Evolutionary conservation across 371 early-diverging fungal species (phyloP).

Genomic region (Lichtheimia ornata): DNA sequence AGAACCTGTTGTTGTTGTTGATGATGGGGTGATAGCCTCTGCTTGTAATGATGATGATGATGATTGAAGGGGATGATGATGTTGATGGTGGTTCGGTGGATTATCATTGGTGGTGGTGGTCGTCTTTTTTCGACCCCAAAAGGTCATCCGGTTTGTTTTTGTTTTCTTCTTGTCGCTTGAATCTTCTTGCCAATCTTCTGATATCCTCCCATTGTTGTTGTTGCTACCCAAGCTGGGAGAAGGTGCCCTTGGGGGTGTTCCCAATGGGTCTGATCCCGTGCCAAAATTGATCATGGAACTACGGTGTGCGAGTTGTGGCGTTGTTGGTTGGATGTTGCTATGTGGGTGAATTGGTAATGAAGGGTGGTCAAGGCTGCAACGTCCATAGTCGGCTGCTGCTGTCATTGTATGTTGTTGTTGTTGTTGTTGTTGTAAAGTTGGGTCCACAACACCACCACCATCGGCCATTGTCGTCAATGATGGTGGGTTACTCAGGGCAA

Average conservation of each 20-base stretch:
- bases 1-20: not conserved
- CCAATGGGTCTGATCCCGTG: slow-evolving; percentile 12
- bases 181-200: slow-evolving; percentile 13
- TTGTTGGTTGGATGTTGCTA: slow-evolving; percentile 19
- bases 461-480: not conserved
- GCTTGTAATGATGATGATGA: not conserved
- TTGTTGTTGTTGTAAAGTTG: no score
- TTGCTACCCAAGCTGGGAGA: slow-evolving; percentile 17
- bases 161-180: slow-evolving; percentile 36
- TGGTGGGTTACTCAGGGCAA: slow-evolving; percentile 15
- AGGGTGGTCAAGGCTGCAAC: slow-evolving; percentile 23
- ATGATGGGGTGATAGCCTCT: not conserved
- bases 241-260: slow-evolving; percentile 11
- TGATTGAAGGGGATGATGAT: no score
- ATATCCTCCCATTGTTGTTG: not conserved
- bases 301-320: slow-evolving; percentile 30
- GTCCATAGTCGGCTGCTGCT: not conserved
- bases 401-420: no score
- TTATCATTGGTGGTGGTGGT: slow-evolving; percentile 20
- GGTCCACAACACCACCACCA: slow-evolving; percentile 4
- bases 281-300: slow-evolving; percentile 37
- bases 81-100: no score
- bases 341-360: not conserved
- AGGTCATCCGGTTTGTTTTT: slow-evolving; percentile 50
- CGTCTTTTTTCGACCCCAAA: slow-evolving; percentile 50